Conservation (phyloP, 495 filamentous ascomycete species). For the Penicillium canariense region DNA sequence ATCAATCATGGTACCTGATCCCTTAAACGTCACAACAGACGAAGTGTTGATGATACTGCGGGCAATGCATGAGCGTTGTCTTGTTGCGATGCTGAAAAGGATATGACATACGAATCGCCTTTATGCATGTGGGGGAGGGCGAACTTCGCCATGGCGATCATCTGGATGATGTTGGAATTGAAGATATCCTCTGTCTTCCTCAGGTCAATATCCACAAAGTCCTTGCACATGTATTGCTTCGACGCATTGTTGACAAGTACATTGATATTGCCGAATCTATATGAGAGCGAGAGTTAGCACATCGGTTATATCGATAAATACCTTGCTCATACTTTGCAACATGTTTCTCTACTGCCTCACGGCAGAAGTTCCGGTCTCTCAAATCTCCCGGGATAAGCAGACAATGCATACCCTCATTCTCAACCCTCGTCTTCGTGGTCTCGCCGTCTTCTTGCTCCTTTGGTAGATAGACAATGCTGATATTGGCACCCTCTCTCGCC, state of each 20-base stretch:
- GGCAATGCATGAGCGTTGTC: constrained; percentile 3
- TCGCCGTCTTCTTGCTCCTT: constrained; percentile 52
- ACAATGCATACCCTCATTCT: constrained; percentile 44
- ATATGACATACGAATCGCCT: constrained; percentile 39
- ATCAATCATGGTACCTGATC: constrained; percentile 54
- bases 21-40: constrained; percentile 53
- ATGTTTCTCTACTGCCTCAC: constrained; percentile 49
- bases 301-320: not conserved
- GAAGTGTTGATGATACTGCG: constrained; percentile 60
- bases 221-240: constrained; percentile 51
- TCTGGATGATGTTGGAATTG: constrained; percentile 57
- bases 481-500: constrained; percentile 52
- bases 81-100: not conserved
- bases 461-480: constrained; percentile 52
- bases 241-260: constrained; percentile 63
- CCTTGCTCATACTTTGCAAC: constrained; percentile 36
- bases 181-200: constrained; percentile 52
- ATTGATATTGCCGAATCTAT: constrained; percentile 48
- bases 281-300: not conserved
- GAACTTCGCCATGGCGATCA: constrained; percentile 62
- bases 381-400: constrained; percentile 50
- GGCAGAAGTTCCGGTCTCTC: constrained; percentile 44
- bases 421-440: constrained; percentile 47
- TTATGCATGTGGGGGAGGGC: constrained; percentile 55
- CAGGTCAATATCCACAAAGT: constrained; percentile 53